These are phyloP conservation scores for Botrytis fragariae DNA, from an alignment of 2,329 filamentous ascomycete species.

Conservation along the genomic window DNA sequence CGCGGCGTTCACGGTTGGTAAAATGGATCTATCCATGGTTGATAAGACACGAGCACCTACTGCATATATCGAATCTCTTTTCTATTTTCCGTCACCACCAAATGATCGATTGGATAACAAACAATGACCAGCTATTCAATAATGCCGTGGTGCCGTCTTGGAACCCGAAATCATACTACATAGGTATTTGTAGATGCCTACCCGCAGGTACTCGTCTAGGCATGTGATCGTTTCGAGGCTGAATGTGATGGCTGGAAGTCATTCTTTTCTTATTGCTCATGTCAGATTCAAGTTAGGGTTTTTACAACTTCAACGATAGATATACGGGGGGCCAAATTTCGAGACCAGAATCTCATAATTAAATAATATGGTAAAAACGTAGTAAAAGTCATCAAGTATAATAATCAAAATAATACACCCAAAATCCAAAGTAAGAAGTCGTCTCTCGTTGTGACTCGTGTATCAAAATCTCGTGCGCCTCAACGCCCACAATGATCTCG, in stretches of 20 bases:
- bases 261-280: not conserved
- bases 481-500: not conserved
- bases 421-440: not conserved
- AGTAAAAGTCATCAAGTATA: not conserved
- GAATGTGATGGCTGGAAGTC: not conserved
- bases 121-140: not conserved
- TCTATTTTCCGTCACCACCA: not conserved
- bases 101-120: not conserved
- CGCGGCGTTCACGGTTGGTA: not conserved
- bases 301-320: not conserved
- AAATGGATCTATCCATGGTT: not conserved
- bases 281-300: not conserved
- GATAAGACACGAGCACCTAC: not conserved
- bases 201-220: not conserved
- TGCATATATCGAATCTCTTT: not conserved
- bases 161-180: not conserved
- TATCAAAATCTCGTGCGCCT: conserved; percentile 6
- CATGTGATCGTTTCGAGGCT: not conserved
- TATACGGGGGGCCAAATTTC: too few species aligned
- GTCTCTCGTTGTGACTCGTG: not conserved
- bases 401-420: conserved; percentile 1
- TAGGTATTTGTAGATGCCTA: conserved; percentile 7
- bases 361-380: not conserved
- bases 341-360: not conserved
- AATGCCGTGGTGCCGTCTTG: not conserved